These are phyloP conservation scores for Colletotrichum tropicale DNA, from an alignment of 2,329 filamentous ascomycete species.

Conservation along the genomic window DNA sequence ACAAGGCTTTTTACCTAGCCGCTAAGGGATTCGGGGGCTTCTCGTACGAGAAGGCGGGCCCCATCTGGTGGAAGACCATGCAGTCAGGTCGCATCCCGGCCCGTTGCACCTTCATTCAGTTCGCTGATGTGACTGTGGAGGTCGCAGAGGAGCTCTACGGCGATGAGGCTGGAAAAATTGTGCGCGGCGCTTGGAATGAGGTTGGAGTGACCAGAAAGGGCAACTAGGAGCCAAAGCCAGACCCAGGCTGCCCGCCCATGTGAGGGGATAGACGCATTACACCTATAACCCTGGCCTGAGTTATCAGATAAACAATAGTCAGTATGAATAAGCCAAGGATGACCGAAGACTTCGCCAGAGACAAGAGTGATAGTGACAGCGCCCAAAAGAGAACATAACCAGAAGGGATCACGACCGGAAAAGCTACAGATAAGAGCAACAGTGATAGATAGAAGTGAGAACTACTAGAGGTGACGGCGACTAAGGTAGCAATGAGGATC, in stretches of 20 bases:
- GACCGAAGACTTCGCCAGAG: background rate
- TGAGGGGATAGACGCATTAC: background rate
- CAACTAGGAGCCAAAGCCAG: background rate
- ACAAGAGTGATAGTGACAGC: background rate
- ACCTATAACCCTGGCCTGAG: background rate
- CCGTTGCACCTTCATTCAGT: constrained; percentile 50
- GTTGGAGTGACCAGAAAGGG: constrained; percentile 43
- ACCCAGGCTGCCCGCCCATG: background rate
- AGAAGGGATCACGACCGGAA: background rate
- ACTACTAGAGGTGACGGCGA: no score
- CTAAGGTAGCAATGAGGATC: background rate
- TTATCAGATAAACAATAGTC: background rate
- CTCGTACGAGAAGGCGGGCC: constrained; percentile 58
- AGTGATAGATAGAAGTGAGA: background rate
- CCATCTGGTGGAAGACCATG: constrained; percentile 58
- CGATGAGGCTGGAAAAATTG: constrained; percentile 43
- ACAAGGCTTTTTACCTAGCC: constrained; percentile 59
- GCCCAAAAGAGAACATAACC: accelerated
- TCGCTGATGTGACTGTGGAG: constrained; percentile 53
- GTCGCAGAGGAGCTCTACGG: constrained; percentile 47
- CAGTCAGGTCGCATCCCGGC: constrained; percentile 44
- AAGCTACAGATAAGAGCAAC: background rate
- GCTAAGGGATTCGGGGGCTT: constrained; percentile 53
- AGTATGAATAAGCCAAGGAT: background rate
- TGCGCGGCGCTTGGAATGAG: constrained; percentile 51